A percentile compares a stretch with the other conserved stretches of the same genome.
These are phyloP conservation scores for Nepenthes gracilis DNA, from an alignment of 148 eudicot species.

Conservation along the genomic window DNA sequence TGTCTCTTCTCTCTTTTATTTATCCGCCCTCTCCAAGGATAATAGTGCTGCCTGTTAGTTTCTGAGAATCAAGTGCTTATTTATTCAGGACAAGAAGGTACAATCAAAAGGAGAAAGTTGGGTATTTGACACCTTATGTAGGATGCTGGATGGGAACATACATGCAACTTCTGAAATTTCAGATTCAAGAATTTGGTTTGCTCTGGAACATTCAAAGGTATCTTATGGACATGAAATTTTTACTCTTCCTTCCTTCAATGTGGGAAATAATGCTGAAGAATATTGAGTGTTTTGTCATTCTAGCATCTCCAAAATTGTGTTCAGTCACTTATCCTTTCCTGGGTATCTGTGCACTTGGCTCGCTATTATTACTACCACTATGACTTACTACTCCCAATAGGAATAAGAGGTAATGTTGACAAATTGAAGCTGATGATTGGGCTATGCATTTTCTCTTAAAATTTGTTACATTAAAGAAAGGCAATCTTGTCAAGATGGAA, in stretches of 20 bases:
- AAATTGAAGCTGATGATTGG: too few relatives aligned
- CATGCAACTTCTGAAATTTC: slow-evolving; percentile 31
- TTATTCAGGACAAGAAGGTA: slow-evolving; percentile 33
- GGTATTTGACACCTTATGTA: slow-evolving; percentile 43
- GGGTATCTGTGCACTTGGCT: too few relatives aligned
- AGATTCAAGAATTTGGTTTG: slow-evolving; percentile 70
- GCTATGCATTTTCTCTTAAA: too few relatives aligned
- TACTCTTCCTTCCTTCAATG: neutral
- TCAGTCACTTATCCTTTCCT: too few relatives aligned
- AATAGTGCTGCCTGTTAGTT: neutral
- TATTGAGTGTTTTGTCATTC: too few relatives aligned
- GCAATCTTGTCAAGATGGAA: too few relatives aligned
- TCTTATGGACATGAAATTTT: neutral
- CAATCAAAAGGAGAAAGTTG: slow-evolving; percentile 41
- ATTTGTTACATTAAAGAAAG: too few relatives aligned
- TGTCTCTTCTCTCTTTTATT: neutral
- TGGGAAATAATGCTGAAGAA: too few relatives aligned
- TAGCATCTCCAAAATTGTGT: too few relatives aligned
- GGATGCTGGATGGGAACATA: slow-evolving; percentile 48
- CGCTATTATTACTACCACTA: too few relatives aligned
- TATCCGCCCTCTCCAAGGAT: neutral
- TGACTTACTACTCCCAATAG: too few relatives aligned
- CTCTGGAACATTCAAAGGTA: slow-evolving; percentile 86
- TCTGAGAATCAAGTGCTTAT: neutral
- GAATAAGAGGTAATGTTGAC: too few relatives aligned